Evolutionary conservation across 116 monocot genomes (phyloP).

Genomic region (Iris pallida): DNA sequence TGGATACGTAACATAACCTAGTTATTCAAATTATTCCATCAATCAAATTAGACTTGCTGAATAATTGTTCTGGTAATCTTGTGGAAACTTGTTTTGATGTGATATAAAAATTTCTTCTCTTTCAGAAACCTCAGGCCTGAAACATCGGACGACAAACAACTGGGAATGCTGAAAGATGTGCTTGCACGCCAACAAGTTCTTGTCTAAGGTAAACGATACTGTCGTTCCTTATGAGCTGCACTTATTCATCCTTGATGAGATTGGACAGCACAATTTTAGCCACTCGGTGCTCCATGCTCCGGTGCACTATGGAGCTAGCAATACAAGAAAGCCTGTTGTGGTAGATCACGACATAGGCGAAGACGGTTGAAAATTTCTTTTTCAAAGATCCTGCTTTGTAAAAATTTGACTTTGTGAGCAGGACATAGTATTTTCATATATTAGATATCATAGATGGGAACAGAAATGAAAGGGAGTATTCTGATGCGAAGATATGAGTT

Average conservation of each 20-base stretch:
- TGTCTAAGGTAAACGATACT: conserved; percentile 14
- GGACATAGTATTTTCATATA: not conserved
- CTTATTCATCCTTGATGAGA: conserved; percentile 32
- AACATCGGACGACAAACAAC: conserved; percentile 16
- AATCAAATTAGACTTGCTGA: no score
- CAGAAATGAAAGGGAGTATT: conserved; percentile 28
- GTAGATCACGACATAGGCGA: conserved; percentile 33
- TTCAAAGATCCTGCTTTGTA: not conserved
- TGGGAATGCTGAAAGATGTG: conserved; percentile 89
- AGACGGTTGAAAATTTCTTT: conserved; percentile 38
- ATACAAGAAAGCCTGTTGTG: conserved; percentile 13
- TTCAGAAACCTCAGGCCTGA: not conserved
- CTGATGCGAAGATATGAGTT: conserved; percentile 41
- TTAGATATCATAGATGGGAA: conserved; percentile 9
- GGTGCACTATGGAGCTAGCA: conserved; percentile 2
- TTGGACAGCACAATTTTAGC: conserved; percentile 8
- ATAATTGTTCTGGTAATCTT: not conserved
- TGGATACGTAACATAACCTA: no score
- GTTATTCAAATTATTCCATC: no score
- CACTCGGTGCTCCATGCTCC: conserved; percentile 4
- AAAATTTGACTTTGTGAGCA: not conserved
- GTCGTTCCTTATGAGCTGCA: conserved; percentile 20
- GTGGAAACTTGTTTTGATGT: not conserved
- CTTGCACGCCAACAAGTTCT: conserved; percentile 28
- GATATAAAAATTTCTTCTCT: not conserved